phyloP scores from a whole-genome alignment of 106 monocot species.

The Dendrobium officinale region DNA sequence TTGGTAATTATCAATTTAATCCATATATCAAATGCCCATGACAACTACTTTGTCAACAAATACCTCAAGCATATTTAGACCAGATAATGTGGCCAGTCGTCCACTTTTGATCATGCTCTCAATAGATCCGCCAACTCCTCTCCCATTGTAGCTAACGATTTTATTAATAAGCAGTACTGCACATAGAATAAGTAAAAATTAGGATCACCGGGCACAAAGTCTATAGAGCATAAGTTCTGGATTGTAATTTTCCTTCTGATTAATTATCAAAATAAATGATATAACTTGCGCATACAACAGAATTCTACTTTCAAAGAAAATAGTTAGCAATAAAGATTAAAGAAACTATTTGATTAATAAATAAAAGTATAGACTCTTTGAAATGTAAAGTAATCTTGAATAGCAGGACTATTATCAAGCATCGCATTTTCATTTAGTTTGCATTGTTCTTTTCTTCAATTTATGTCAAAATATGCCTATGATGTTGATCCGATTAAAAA shows the following conservation, averaged over 20 bases:
- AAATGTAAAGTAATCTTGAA: too few relatives aligned
- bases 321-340: not conserved
- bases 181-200: not conserved
- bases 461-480: not conserved
- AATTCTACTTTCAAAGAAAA: not conserved
- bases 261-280: not conserved
- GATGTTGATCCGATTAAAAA: not conserved
- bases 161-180: slow-evolving; percentile 59
- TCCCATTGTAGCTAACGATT: slow-evolving; percentile 33
- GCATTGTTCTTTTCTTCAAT: not conserved
- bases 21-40: not conserved
- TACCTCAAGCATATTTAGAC: slow-evolving; percentile 91
- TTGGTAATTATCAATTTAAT: not conserved
- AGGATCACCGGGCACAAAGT: not conserved
- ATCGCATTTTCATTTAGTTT: not conserved
- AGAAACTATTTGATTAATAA: not conserved
- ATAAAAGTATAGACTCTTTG: too few relatives aligned
- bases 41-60: not conserved
- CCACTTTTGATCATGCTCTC: slow-evolving; percentile 73
- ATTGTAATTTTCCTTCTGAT: not conserved
- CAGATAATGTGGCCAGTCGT: slow-evolving; percentile 35
- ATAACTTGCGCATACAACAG: not conserved
- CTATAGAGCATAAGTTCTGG: not conserved
- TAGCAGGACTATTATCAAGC: not conserved
- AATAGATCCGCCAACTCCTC: slow-evolving; percentile 34